phyloP scores from a whole-genome alignment of 1,284 basidiomycete genomes.

The Pseudozyma hubeiensis region DNA sequence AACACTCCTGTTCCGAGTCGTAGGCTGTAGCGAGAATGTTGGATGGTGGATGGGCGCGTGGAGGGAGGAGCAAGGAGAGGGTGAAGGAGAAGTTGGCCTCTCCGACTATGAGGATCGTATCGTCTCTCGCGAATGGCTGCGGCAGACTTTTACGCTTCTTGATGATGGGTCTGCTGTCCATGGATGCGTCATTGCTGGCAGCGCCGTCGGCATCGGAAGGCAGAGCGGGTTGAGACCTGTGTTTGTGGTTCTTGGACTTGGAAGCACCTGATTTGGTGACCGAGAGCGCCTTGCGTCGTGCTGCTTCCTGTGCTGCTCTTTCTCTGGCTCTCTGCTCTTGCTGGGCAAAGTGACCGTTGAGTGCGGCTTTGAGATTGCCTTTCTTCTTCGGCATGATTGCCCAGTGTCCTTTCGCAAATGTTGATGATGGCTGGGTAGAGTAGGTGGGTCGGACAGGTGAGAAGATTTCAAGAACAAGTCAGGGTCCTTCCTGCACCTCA shows the following conservation, averaged over 20 bases:
- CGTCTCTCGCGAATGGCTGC: slow-evolving; percentile 79
- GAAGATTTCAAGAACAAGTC: neutral
- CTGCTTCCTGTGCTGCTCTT: slow-evolving; percentile 47
- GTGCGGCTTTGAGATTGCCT: slow-evolving; percentile 48
- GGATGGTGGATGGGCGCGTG: slow-evolving; percentile 72
- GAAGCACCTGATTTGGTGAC: slow-evolving; percentile 19
- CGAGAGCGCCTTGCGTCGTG: slow-evolving; percentile 47
- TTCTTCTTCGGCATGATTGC: slow-evolving; percentile 56
- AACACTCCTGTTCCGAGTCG: slow-evolving; percentile 82
- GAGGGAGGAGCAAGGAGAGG: slow-evolving; percentile 75
- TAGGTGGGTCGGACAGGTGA: neutral
- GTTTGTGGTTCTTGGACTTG: slow-evolving; percentile 19
- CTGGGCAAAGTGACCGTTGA: slow-evolving; percentile 43
- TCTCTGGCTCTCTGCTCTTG: slow-evolving; percentile 41
- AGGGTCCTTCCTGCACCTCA: slow-evolving; percentile 6
- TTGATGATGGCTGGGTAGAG: neutral
- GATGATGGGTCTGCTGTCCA: neutral
- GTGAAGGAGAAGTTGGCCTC: slow-evolving; percentile 93
- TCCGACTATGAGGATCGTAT: slow-evolving; percentile 88
- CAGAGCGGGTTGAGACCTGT: slow-evolving; percentile 1
- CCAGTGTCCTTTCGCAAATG: neutral
- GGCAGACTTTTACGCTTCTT: slow-evolving; percentile 40
- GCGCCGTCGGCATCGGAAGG: neutral
- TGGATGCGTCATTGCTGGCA: neutral
- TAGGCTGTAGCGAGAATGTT: slow-evolving; percentile 88